Percentiles rank a stretch among this genome's conserved stretches.
These are phyloP conservation scores for Chrysoporthe cubensis DNA, from an alignment of 2,329 filamentous ascomycete genomes.

Conservation along the genomic window DNA sequence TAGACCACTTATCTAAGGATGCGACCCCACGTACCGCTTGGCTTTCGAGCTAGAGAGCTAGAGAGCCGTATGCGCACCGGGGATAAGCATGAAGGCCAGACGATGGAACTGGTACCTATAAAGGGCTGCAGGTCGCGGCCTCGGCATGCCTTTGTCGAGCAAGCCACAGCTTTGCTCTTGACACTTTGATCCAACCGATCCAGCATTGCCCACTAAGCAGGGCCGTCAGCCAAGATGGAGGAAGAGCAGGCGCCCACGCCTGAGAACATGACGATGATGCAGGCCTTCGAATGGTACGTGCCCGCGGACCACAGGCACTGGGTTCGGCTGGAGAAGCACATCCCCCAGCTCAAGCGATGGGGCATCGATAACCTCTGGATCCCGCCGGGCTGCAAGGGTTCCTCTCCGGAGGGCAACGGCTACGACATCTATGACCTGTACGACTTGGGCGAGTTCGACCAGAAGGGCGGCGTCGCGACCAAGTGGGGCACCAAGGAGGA, in stretches of 20 bases:
- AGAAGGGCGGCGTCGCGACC: conserved; percentile 66
- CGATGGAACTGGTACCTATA: background rate
- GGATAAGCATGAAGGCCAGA: background rate
- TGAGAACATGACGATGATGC: conserved; percentile 63
- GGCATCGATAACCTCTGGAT: conserved; percentile 72
- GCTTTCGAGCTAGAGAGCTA: too few species aligned
- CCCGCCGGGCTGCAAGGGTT: conserved; percentile 73
- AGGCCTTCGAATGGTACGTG: conserved; percentile 76
- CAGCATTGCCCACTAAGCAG: background rate
- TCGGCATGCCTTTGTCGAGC: too few species aligned
- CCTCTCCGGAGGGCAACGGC: conserved; percentile 66
- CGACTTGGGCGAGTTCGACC: conserved; percentile 74
- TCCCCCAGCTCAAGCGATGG: conserved; percentile 61
- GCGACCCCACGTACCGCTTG: background rate
- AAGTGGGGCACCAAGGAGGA: conserved; percentile 74
- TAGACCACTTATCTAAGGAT: background rate
- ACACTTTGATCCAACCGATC: background rate
- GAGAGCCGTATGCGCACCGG: background rate
- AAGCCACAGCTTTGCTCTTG: background rate
- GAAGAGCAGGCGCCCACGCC: conserved; percentile 36
- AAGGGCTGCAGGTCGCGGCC: background rate
- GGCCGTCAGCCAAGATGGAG: conserved; percentile 29
- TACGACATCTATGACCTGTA: conserved; percentile 73
- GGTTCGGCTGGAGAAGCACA: conserved; percentile 58
- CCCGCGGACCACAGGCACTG: conserved; percentile 67